Evolutionary conservation across 208 protist genomes (phyloP).

Genomic region (Leishmania mexicana): DNA sequence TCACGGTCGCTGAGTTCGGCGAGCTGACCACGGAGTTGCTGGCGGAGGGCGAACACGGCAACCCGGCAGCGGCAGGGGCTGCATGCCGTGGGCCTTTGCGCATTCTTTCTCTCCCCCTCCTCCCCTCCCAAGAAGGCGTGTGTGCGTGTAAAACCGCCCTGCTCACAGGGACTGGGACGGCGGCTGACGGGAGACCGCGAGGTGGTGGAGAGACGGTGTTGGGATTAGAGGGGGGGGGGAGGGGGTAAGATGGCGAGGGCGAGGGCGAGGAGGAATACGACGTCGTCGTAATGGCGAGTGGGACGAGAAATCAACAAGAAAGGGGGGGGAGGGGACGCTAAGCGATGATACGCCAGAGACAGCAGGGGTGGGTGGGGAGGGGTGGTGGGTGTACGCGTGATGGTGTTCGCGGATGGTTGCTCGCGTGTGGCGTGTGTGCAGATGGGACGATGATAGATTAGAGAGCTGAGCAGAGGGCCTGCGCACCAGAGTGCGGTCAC

Average conservation of each 20-base stretch:
- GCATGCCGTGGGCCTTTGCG: not conserved
- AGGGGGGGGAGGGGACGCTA: too few relatives aligned
- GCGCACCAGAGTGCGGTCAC: not conserved
- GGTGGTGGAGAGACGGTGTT: not conserved
- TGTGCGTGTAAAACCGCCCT: not conserved
- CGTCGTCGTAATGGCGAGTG: too few relatives aligned
- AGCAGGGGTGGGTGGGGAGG: too few relatives aligned
- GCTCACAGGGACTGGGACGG: not conserved
- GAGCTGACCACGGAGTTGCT: conserved; percentile 15
- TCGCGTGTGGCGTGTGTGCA: too few relatives aligned
- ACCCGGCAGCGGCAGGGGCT: not conserved
- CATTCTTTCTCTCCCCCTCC: not conserved
- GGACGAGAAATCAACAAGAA: too few relatives aligned
- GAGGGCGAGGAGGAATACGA: not conserved
- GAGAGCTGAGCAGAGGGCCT: not conserved
- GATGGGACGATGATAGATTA: too few relatives aligned
- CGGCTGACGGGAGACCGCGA: not conserved
- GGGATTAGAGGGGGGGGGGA: not conserved
- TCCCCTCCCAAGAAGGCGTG: not conserved
- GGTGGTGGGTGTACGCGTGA: too few relatives aligned
- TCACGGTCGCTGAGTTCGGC: conserved; percentile 5
- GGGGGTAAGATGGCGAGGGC: not conserved
- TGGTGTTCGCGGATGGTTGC: too few relatives aligned
- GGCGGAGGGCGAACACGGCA: conserved; percentile 13
- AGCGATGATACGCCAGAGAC: too few relatives aligned